A percentile compares a stretch with the other conserved stretches of the same genome.
phyloP scores from a whole-genome alignment of 176 grass and related monocot species.

The Carex pumila region DNA sequence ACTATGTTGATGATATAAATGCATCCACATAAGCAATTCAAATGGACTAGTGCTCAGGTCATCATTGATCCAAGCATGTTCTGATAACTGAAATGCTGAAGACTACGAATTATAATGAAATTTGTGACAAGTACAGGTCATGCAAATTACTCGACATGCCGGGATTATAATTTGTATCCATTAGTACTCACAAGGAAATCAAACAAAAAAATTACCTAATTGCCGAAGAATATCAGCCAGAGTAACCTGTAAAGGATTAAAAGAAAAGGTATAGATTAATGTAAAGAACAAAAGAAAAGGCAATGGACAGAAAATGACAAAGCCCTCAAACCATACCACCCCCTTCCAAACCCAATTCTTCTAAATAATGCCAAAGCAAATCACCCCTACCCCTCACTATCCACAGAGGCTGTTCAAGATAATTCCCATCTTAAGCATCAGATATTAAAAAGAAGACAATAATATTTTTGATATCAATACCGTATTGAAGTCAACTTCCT shows the following conservation, averaged over 20 bases:
- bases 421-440: neutral
- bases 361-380: neutral
- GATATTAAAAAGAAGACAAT: neutral
- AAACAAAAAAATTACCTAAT: conserved; percentile 56
- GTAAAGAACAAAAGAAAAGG: neutral
- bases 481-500: conserved; percentile 99
- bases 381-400: neutral
- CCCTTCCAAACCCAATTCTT: neutral
- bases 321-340: neutral
- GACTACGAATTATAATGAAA: neutral
- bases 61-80: neutral
- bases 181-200: neutral
- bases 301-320: neutral
- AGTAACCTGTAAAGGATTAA: conserved; percentile 53
- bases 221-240: conserved; percentile 88
- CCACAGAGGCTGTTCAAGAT: neutral
- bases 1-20: neutral
- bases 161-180: neutral
- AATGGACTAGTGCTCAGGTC: neutral
- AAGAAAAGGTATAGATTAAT: neutral
- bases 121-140: neutral
- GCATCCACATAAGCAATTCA: neutral
- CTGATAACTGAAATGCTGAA: neutral
- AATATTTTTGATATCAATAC: conserved; percentile 28
- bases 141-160: neutral